Evolutionary conservation across 2,329 filamentous ascomycete species (phyloP).

Genomic region (Emergomyces pasteurianus): DNA sequence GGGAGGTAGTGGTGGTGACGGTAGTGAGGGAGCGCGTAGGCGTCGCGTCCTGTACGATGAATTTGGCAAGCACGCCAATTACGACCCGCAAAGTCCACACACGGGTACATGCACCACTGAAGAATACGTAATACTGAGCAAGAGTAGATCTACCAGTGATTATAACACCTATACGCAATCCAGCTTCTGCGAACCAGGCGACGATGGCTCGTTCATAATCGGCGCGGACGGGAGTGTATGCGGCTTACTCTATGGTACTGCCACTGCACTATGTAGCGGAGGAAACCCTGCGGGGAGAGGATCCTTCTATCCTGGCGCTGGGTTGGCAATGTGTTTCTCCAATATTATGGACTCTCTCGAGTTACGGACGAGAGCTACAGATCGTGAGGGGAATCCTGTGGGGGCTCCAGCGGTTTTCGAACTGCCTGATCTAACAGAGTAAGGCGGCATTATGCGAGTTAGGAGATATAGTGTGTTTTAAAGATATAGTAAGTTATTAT

Average conservation of each 20-base stretch:
- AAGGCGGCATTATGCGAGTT: no score
- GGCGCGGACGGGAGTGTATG: background rate
- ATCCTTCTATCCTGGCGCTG: background rate
- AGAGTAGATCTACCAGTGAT: background rate
- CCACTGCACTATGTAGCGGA: background rate
- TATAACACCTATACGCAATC: background rate
- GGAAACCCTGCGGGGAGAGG: no score
- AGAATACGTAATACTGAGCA: conserved; percentile 2
- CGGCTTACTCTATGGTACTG: background rate
- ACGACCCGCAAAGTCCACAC: background rate
- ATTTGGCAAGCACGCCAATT: background rate
- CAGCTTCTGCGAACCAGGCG: background rate
- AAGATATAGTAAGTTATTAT: no score
- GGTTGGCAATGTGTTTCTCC: background rate
- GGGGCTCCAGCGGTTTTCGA: background rate
- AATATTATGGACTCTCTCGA: background rate
- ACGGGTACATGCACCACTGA: background rate
- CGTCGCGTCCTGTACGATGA: background rate
- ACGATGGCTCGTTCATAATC: conserved; percentile 1
- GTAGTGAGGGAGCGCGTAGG: no score
- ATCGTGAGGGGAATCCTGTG: background rate
- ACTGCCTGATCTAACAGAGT: no score
- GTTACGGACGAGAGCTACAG: background rate
- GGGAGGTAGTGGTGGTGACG: background rate
- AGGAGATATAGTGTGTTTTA: no score